Base-by-base conservation (phyloP, 345 rosid species). In the Cardamine chenopodiifolia region DNA sequence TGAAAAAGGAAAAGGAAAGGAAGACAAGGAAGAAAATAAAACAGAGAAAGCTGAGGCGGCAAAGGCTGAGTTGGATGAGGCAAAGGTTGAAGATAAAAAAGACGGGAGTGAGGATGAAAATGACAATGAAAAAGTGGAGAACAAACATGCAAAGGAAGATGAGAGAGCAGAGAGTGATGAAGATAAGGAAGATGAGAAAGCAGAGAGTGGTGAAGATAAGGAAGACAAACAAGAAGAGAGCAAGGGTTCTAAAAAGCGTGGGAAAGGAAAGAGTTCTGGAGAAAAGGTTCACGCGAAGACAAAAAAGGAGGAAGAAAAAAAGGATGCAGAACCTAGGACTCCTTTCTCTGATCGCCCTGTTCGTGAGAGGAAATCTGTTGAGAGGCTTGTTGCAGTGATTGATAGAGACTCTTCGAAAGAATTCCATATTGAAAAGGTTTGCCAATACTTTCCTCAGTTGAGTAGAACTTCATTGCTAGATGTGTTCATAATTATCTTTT, bases 361-460 rank as follows among this genome's bases (percentile, higher is more conserved):
- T 66, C 92, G 98, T 29, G 98, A 91, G 86, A 81, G 98, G 13
- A 94, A 90, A 79, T 88, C 95, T 64, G 98, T 94, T 72, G 98
- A 94, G 77, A 88, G 98, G 85, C 86, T 94, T 66, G 98, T 94
- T 23, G 92, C 96, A 5, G 34, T 89, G 55, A 59, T 91, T 75
- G 97, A 94, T 52, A 94, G 71, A 73, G 97, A 91, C 75, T 62
- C 90, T 62, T 76, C 75, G 4, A 94, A 77, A 77, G 98, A 91
- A 74, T 77, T 94, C 71, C 90, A 82, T 7, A 85, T 94, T 76
- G 89, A 85, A 74, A 91, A 91, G 97, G 98, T 91, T 39, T 71
- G 54, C 8, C 23, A 52, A 44, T 62, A 42, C 64, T 62, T 76
- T 62, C 65, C 68, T 66, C 39, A 49, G 28, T 39, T 62, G 52